Base-by-base conservation (phyloP, 768 basidiomycete genomes). In the Tricholomella constricta region DNA sequence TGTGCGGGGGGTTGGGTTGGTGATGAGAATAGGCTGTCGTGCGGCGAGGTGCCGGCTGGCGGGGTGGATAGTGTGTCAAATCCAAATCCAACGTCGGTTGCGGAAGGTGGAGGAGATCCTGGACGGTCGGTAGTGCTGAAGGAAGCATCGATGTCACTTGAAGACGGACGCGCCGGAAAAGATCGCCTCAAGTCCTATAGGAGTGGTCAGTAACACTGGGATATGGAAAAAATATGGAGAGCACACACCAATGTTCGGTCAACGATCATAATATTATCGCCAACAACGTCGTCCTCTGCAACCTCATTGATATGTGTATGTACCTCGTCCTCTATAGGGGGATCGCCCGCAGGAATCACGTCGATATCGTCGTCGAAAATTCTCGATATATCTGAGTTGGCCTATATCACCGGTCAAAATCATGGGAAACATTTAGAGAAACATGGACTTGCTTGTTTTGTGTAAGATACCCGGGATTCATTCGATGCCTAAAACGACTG, bases 221-320 rank as follows among this genome's bases (percentile, higher is more conserved):
- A n/a, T n/a, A n/a, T n/a, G n/a, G n/a, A n/a, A 17, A 7, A 27
- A 32, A 32, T 29, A 29, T 29, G 15, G 23, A 26, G 20, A 27
- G 15, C 34, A 42, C 20, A 4, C 20, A 63, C 65, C 9, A 57
- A 40, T 23, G 62, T 42, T 11, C 57, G 48, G n/a, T 63, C 47
- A 9, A 65, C 57, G 43, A 61, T 45, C 14, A 56, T 59, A 1
- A 58, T 62, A 1, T 58, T 61, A 29, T 61, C 63, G 37, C 61
- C 58, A 8, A 67, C 63, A 12, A 59, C 52, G 19, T 65, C 64
- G n/a, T 60, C 62, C 15, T 60, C 55, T 2, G 60, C 62, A 48
- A 65, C 63, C 15, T 51, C 54, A 9, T 52, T 54, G 20, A 57
- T 51, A 14, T 48, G 12, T 0, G 53, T 40, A 10, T 23, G 23